These are phyloP conservation scores for Hypoxylon sp. DNA, from an alignment of 2,329 filamentous ascomycete species.

Conservation along the genomic window DNA sequence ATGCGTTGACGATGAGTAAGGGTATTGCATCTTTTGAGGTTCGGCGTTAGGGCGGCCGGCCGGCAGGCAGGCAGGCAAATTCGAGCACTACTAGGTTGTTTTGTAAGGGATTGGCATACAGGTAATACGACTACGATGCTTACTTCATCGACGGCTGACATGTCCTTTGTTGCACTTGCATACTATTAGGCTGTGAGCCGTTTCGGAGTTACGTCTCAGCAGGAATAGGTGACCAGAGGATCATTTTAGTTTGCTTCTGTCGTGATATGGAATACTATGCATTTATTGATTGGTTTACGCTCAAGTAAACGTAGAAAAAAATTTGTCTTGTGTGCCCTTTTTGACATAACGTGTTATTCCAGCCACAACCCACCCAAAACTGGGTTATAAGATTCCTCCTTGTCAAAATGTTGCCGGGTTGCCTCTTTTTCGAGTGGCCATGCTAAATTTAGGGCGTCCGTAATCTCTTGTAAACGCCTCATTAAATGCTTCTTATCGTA, in stretches of 20 bases:
- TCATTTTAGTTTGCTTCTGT: conserved; percentile 30
- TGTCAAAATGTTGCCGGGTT: conserved; percentile 22
- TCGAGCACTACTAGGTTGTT: conserved; percentile 31
- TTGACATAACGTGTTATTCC: conserved; percentile 26
- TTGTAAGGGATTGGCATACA: conserved; percentile 31
- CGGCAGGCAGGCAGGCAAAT: too few species aligned
- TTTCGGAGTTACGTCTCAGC: conserved; percentile 17
- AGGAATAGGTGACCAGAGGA: conserved; percentile 20
- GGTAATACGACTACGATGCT: conserved; percentile 36
- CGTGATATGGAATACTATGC: conserved; percentile 38
- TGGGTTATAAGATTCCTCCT: conserved; percentile 20
- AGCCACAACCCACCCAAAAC: conserved; percentile 16
- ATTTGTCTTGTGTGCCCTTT: conserved; percentile 18
- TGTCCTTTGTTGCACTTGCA: conserved; percentile 24
- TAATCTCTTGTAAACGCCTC: conserved; percentile 36
- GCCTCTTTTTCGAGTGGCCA: conserved; percentile 24
- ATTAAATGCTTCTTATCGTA: conserved; percentile 35
- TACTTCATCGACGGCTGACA: conserved; percentile 12
- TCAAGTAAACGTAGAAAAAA: conserved; percentile 24
- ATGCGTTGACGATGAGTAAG: conserved; percentile 19
- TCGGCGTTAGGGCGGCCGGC: conserved; percentile 43
- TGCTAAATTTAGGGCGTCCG: conserved; percentile 23
- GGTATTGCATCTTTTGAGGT: conserved; percentile 29
- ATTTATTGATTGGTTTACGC: conserved; percentile 39
- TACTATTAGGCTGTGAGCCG: conserved; percentile 15